Base-by-base conservation (phyloP, 1,284 basidiomycete species). In the Papiliotrema laurentii region DNA sequence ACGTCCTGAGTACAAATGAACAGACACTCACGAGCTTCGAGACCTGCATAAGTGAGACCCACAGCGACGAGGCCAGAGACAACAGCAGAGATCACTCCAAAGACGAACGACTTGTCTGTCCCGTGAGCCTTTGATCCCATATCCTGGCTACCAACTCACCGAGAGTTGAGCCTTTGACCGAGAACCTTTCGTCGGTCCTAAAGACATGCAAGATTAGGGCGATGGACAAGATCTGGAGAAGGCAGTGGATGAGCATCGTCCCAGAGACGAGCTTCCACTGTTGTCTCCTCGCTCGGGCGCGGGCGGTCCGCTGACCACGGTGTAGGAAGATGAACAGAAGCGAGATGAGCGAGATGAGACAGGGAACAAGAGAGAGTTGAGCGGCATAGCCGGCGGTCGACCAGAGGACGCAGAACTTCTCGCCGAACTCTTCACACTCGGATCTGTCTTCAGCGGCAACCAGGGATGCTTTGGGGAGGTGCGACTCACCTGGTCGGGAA, bases 221-320 rank as follows among this genome's bases (percentile, higher is more conserved):
- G 41, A 73, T 54, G 11, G 66, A 66, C 1, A 68, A 39, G 22
- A 68, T 50, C 49, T 73, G 72, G 2, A 74, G 50, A 2, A 66
- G 22, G 35, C 64, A 67, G 49, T 74, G 72, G 16, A 72, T 65
- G 22, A 63, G 44, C 69, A 72, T 72, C 2, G 71, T 67, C 11
- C 58, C 67, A 0, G 70, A 72, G 9, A 74, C 71, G 28, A 74
- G 63, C 56, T 72, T 73, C 72, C 72, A 74, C 34, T 72, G 70
- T 37, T 71, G 63, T 51, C 67, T 49, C 25, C 72, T 54, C 5
- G 71, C 68, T 43, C 63, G 59, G 5, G 71, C 72, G 38, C 72
- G 55, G n/a, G 67, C 66, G 3, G 64, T 66, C 16, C 66, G 55
- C 30, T 69, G 58, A 16, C 69, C 70, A 37, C 69, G 56, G 47